Base-by-base conservation (phyloP, 2,329 filamentous ascomycete genomes). In the Parastagonospora nodorum region DNA sequence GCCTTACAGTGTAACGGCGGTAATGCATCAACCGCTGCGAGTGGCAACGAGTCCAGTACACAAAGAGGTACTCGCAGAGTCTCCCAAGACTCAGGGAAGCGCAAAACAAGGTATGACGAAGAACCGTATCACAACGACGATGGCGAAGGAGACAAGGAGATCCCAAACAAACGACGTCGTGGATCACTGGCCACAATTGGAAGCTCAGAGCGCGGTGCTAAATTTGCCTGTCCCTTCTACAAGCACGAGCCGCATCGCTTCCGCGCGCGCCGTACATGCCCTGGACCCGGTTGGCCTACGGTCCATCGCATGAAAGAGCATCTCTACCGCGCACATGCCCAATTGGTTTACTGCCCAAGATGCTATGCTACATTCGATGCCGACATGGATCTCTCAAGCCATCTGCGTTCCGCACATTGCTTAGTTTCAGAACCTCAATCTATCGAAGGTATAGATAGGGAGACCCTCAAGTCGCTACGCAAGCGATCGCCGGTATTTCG, bases 221-320 rank as follows among this genome's bases (percentile, higher is more conserved):
- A 60, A 61, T 68, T 75, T 30, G 74, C 74, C 4, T 77, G 75
- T 45, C 75, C 75, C 0, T 78, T 71, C 46, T 75, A 67, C 60
- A 77, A 77, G 51, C 69, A 74, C 40, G 72, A 75, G 42, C 72
- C 71, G 0, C 57, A 64, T 7, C 67, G 67, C 15, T 76, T 75
- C 47, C 67, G 63, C 33, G 64, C 67, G 24, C 60, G 66, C n/a
- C 62, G 71, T 2, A 68, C 68, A 0, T 77, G 74, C 53, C 69
- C 71, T 11, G 69, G 71, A 0, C 73, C 71, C 0, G 72, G 73
- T 1, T 77, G 74, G 67, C 71, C 68, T 1, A 73, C 67, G 6
- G 72, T 76, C 0, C 74, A 76, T 44, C 66, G 74, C 0, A 70
- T 77, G 60, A 77, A 78, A 63, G 74, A 75, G 32, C 75, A 77